Evolutionary conservation across 208 protist species (phyloP).

Genomic region (Trichomonas tenax): DNA sequence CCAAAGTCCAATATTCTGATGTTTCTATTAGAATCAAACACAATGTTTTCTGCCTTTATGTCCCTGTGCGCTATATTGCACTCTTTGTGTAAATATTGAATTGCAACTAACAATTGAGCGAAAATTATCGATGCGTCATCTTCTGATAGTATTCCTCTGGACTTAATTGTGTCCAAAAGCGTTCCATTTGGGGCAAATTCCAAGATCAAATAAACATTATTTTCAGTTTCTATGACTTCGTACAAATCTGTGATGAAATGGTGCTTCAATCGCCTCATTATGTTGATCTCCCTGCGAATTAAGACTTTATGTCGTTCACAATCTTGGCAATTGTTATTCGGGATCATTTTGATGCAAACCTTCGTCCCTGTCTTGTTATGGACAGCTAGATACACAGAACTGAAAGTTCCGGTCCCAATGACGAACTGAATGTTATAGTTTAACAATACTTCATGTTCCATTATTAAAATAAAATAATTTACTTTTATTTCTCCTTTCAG

Average conservation of each 20-base stretch:
- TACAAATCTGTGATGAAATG: not conserved
- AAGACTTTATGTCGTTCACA: not conserved
- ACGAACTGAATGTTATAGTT: no score
- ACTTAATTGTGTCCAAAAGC: slow-evolving; percentile 4
- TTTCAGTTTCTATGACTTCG: not conserved
- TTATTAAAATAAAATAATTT: no score
- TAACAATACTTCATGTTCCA: no score
- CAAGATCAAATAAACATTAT: not conserved
- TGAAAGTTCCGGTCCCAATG: not conserved
- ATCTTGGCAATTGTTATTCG: not conserved
- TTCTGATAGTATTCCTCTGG: not conserved
- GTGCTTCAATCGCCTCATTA: not conserved
- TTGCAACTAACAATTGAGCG: not conserved
- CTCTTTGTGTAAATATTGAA: slow-evolving; percentile 17
- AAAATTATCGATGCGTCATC: slow-evolving; percentile 5
- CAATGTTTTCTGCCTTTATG: slow-evolving; percentile 30
- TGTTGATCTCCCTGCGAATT: no score
- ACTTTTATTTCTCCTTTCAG: no score
- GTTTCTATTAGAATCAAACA: not conserved
- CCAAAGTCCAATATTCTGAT: not conserved
- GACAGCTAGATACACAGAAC: not conserved
- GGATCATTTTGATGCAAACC: not conserved
- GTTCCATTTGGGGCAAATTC: slow-evolving; percentile 15
- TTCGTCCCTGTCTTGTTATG: not conserved
- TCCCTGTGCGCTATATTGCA: slow-evolving; percentile 20